Percentiles rank a stretch among this genome's conserved stretches.
Conservation (phyloP, 495 filamentous ascomycete genomes). For the Penicillium steckii region DNA sequence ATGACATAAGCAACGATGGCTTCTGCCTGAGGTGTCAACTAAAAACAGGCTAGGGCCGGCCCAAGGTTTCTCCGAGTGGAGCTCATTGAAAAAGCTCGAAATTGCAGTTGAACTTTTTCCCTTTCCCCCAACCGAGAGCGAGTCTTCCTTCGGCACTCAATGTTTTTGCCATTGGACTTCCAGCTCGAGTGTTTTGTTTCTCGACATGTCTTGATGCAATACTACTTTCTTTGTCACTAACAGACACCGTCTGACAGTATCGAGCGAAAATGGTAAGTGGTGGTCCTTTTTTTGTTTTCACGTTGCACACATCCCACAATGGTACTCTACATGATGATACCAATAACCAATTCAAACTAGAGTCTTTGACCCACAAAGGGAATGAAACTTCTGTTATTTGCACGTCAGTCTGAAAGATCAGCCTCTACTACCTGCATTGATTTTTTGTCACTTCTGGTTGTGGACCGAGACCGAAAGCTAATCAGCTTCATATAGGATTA, state of each 20-base stretch:
- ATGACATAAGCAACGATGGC: not conserved
- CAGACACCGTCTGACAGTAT: not conserved
- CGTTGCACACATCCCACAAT: constrained; percentile 2
- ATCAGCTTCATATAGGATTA: constrained; percentile 23
- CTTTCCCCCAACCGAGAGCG: constrained; percentile 17
- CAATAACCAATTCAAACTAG: constrained; percentile 94
- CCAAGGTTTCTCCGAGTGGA: not conserved
- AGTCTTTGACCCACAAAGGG: constrained; percentile 94
- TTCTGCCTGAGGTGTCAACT: not conserved
- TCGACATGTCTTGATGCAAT: not conserved
- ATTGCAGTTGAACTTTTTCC: constrained; percentile 9
- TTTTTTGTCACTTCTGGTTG: constrained; percentile 11
- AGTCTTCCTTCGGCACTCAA: constrained; percentile 19
- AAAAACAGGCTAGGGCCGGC: not conserved
- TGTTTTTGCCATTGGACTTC: constrained; percentile 12
- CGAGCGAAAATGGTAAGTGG: constrained; percentile 20
- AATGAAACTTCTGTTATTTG: constrained; percentile 92
- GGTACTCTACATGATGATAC: constrained; percentile 60
- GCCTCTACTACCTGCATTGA: constrained; percentile 15
- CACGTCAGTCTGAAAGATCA: constrained; percentile 99
- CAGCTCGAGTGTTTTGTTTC: not conserved
- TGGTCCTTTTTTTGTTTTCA: constrained; percentile 3
- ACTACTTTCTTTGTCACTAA: constrained; percentile 2
- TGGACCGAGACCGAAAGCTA: constrained; percentile 26
- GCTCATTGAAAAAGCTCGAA: not conserved